Percentiles rank a stretch among this genome's conserved stretches.
Conservation (phyloP, 176 grass and related monocot species). For the Eremochloa ophiuroides region DNA sequence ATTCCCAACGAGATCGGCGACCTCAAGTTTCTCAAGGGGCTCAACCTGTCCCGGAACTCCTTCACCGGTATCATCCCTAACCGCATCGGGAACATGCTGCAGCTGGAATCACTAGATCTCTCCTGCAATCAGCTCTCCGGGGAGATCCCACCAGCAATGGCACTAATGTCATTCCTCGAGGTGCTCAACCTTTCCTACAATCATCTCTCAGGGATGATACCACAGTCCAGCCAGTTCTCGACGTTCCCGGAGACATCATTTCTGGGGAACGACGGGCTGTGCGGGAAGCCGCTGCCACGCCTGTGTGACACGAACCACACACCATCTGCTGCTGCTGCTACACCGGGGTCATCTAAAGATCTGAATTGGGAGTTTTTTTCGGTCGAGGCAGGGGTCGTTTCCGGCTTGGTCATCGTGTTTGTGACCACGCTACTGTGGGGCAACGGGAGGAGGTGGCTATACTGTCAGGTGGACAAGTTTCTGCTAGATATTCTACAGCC, state of each 20-base stretch:
- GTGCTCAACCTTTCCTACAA: conserved; percentile 9
- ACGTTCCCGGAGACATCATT: neutral
- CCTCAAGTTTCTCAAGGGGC: neutral
- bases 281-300: neutral
- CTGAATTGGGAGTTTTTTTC: neutral
- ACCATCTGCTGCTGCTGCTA: neutral
- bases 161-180: neutral
- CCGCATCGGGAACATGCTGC: neutral
- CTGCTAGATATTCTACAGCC: neutral
- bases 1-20: neutral
- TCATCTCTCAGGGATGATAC: neutral
- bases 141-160: neutral
- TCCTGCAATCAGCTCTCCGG: neutral
- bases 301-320: neutral
- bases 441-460: neutral
- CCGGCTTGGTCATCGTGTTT: neutral
- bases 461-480: neutral
- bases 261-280: neutral
- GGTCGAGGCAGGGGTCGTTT: neutral
- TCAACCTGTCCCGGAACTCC: neutral
- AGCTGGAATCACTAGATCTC: neutral
- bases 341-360: neutral
- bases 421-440: neutral
- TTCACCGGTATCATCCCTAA: neutral
- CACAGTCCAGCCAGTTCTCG: neutral